phyloP scores from a whole-genome alignment of 2,329 filamentous ascomycete genomes.

The Aspergillus phoenicis region DNA sequence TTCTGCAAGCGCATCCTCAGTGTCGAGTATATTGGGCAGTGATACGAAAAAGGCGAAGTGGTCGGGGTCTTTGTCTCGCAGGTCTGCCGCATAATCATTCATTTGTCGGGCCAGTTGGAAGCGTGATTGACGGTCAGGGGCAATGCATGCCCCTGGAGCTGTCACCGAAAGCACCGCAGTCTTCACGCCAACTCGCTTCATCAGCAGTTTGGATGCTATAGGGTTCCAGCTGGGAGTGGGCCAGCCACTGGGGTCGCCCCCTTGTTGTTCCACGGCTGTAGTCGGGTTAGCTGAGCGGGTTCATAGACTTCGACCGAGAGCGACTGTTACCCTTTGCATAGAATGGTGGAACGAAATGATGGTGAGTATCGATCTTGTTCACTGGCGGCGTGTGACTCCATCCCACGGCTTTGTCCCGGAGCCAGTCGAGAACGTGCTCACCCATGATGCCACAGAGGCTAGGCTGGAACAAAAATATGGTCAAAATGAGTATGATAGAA shows the following conservation, averaged over 20 bases:
- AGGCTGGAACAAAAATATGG: background rate
- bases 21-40: slow-evolving; percentile 14
- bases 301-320: background rate
- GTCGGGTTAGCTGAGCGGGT: background rate
- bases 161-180: slow-evolving; percentile 11
- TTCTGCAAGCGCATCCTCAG: slow-evolving; percentile 12
- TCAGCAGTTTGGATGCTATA: slow-evolving; percentile 17
- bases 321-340: slow-evolving; percentile 23
- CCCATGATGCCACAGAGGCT: background rate
- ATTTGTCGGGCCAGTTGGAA: slow-evolving; percentile 6
- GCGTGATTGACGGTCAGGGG: background rate
- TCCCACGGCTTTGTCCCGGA: slow-evolving; percentile 20
- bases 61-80: slow-evolving; percentile 7
- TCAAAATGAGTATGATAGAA: too few relatives aligned
- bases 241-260: slow-evolving; percentile 28
- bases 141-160: slow-evolving; percentile 15
- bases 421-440: slow-evolving; percentile 18
- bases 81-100: slow-evolving; percentile 12
- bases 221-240: slow-evolving; percentile 23
- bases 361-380: slow-evolving; percentile 31
- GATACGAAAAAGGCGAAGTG: slow-evolving; percentile 12
- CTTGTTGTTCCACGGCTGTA: slow-evolving; percentile 23
- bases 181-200: slow-evolving; percentile 20
- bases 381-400: slow-evolving; percentile 22
- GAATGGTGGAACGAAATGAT: slow-evolving; percentile 27